These are phyloP conservation scores for Tetrapisispora fleetii DNA, from an alignment of 805 yeast genomes.

Conservation along the genomic window DNA sequence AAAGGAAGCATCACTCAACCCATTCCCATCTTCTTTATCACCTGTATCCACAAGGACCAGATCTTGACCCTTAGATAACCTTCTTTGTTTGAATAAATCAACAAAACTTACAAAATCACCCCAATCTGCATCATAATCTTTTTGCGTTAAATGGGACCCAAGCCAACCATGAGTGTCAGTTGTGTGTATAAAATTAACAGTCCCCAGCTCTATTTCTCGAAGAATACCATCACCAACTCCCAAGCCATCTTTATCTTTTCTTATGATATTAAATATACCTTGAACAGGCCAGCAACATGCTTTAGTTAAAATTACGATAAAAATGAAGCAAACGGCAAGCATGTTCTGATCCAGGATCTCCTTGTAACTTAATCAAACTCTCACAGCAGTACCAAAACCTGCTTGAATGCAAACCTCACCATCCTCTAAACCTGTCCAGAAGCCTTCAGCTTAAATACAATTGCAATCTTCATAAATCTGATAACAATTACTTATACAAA, in stretches of 20 bases:
- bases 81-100: slow-evolving; percentile 34
- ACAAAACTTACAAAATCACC: slow-evolving; percentile 78
- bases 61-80: slow-evolving; percentile 39
- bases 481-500: no score
- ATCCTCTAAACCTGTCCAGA: no score
- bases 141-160: slow-evolving; percentile 77
- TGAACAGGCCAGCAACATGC: background rate
- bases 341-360: no score
- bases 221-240: background rate
- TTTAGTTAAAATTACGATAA: background rate
- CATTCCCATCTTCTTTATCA: slow-evolving; percentile 92
- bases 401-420: no score
- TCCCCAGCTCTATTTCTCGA: slow-evolving; percentile 55
- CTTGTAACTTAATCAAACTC: no score
- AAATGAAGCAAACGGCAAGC: background rate
- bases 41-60: slow-evolving; percentile 77
- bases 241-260: background rate
- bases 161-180: slow-evolving; percentile 98
- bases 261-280: background rate
- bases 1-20: slow-evolving; percentile 65
- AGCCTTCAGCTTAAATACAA: no score
- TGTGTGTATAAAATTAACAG: slow-evolving; percentile 79
- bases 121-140: slow-evolving; percentile 77
- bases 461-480: no score
- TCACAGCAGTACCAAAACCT: no score